phyloP scores from a whole-genome alignment of 2,329 filamentous ascomycete species.

The Xylaria sp. region DNA sequence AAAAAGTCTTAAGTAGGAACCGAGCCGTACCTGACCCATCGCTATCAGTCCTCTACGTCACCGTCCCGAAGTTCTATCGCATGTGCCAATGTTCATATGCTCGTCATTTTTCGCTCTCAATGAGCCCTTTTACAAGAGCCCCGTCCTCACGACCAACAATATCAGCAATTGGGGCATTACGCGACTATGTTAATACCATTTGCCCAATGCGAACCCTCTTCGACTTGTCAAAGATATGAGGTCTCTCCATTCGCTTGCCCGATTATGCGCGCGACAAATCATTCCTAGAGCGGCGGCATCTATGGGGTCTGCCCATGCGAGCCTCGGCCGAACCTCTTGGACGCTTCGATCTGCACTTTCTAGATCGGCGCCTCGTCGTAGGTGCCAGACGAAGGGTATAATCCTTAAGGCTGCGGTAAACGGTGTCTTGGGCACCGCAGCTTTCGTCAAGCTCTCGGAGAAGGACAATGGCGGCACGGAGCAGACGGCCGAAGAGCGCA shows the following conservation, averaged over 20 bases:
- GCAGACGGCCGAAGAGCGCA: slow-evolving; percentile 82
- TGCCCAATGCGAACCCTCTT: slow-evolving; percentile 17
- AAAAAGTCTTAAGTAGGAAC: no score
- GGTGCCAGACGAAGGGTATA: slow-evolving; percentile 44
- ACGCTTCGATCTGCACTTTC: slow-evolving; percentile 37
- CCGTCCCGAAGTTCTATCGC: slow-evolving; percentile 27
- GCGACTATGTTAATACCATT: slow-evolving; percentile 33
- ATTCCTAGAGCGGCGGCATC: slow-evolving; percentile 27
- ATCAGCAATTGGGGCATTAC: slow-evolving; percentile 8
- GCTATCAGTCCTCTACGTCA: slow-evolving; percentile 36
- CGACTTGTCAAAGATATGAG: slow-evolving; percentile 56
- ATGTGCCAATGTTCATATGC: background rate
- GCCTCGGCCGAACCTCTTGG: slow-evolving; percentile 39
- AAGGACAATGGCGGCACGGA: slow-evolving; percentile 61
- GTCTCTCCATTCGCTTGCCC: slow-evolving; percentile 55
- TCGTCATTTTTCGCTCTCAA: background rate
- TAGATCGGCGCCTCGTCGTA: slow-evolving; percentile 22
- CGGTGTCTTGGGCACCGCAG: slow-evolving; percentile 63
- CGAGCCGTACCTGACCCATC: no score
- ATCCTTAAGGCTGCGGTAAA: slow-evolving; percentile 55
- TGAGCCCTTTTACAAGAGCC: slow-evolving; percentile 1
- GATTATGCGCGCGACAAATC: slow-evolving; percentile 56
- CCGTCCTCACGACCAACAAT: background rate
- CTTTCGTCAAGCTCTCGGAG: slow-evolving; percentile 69
- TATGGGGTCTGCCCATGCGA: slow-evolving; percentile 35